Conservation (phyloP, 305 asterid species). For the Fraxinus xanthoxyloides region DNA sequence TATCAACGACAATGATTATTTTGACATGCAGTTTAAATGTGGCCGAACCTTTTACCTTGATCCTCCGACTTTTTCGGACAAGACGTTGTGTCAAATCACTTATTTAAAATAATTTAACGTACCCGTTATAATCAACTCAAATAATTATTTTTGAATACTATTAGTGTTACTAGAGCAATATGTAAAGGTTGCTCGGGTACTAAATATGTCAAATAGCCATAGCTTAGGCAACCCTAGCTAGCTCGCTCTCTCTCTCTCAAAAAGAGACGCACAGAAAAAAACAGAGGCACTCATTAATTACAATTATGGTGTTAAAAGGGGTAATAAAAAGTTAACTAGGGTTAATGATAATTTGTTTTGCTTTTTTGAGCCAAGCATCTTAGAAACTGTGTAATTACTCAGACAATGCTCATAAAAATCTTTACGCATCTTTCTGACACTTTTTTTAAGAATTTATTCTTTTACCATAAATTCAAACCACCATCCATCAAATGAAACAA, state of each 20-base stretch:
- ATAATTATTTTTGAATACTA: not conserved
- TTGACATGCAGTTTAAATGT: not conserved
- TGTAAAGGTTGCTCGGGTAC: not conserved
- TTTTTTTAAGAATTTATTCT: not conserved
- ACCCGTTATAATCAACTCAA: not conserved
- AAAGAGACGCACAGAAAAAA: not conserved
- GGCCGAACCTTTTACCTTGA: not conserved
- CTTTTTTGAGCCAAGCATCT: slow-evolving; percentile 48
- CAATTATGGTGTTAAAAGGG: slow-evolving; percentile 38
- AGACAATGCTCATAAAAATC: slow-evolving; percentile 32
- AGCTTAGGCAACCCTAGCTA: not conserved
- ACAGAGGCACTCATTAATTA: slow-evolving; percentile 23
- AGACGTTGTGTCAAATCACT: not conserved
- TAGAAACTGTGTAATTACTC: slow-evolving; percentile 40
- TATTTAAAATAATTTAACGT: too few relatives aligned
- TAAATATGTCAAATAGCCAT: not conserved
- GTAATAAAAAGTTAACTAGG: slow-evolving; percentile 37
- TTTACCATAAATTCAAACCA: not conserved
- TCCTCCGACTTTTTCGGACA: not conserved
- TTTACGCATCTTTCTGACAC: slow-evolving; percentile 20
- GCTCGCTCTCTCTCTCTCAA: not conserved
- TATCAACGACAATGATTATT: not conserved
- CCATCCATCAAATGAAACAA: not conserved
- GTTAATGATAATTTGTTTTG: slow-evolving; percentile 48
- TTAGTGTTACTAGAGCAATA: not conserved